Conservation (phyloP, 176 grass and related monocot species). For the Rhynchospora pubera region DNA sequence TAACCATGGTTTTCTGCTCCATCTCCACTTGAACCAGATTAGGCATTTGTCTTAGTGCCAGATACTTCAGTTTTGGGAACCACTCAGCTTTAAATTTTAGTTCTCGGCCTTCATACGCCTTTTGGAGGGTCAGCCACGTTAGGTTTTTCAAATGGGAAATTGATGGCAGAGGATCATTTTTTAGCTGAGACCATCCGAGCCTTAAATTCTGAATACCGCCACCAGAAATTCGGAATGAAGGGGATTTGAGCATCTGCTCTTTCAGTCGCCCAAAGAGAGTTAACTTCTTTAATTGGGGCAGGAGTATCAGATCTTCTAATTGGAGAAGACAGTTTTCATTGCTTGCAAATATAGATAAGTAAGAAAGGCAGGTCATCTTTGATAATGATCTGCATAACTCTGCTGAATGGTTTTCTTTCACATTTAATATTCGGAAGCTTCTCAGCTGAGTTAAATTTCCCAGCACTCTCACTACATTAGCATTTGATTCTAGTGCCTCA, state of each 20-base stretch:
- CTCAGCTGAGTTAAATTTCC: slow-evolving; percentile 35
- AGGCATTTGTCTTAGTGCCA: not conserved
- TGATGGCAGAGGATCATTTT: slow-evolving; percentile 5
- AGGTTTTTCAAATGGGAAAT: slow-evolving; percentile 30
- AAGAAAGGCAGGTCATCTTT: slow-evolving; percentile 26
- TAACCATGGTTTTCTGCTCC: slow-evolving; percentile 23
- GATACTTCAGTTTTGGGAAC: slow-evolving; percentile 20
- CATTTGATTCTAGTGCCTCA: slow-evolving; percentile 17
- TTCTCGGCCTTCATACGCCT: slow-evolving; percentile 6
- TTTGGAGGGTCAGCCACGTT: slow-evolving; percentile 24
- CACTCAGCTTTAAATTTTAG: slow-evolving; percentile 18
- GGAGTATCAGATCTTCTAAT: slow-evolving; percentile 28
- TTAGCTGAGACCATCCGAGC: slow-evolving; percentile 33
- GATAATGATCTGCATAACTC: slow-evolving; percentile 40
- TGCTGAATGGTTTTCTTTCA: slow-evolving; percentile 26
- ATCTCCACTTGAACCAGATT: slow-evolving; percentile 35
- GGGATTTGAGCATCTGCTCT: slow-evolving; percentile 25
- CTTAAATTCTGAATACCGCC: not conserved
- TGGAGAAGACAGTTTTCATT: slow-evolving; percentile 29
- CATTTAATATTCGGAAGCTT: slow-evolving; percentile 22
- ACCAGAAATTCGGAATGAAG: slow-evolving; percentile 15
- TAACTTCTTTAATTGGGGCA: slow-evolving; percentile 23
- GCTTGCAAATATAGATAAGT: slow-evolving; percentile 30
- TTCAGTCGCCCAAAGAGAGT: slow-evolving; percentile 21
- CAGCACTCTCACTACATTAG: slow-evolving; percentile 25